A percentile compares a stretch with the other conserved stretches of the same genome.
Evolutionary conservation across 2,329 filamentous ascomycete genomes (phyloP).

Genomic region (Claviceps paspali): DNA sequence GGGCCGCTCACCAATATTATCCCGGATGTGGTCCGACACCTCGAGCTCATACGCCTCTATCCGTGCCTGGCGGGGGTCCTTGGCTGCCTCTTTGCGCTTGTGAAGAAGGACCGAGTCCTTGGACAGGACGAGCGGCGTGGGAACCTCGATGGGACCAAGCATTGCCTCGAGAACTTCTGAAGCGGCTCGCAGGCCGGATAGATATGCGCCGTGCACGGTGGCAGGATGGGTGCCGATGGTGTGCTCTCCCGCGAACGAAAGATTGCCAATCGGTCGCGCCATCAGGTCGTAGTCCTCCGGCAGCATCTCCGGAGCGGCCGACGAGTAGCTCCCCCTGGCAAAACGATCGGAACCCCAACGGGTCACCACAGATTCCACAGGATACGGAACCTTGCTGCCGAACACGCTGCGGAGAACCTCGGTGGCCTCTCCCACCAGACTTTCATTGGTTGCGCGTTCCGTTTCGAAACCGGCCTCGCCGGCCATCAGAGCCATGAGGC

Average conservation of each 20-base stretch:
- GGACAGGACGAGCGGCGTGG: constrained; percentile 56
- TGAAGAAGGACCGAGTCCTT: constrained; percentile 35
- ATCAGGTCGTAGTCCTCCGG: constrained; percentile 86
- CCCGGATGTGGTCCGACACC: constrained; percentile 34
- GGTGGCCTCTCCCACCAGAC: constrained; percentile 68
- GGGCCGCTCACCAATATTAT: constrained; percentile 58
- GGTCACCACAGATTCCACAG: constrained; percentile 76
- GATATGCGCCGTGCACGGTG: constrained; percentile 90
- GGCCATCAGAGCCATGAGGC: constrained; percentile 85
- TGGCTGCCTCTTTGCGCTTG: constrained; percentile 40
- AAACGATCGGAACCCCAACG: constrained; percentile 86
- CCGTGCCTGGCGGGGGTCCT: constrained; percentile 35
- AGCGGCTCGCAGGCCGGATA: constrained; percentile 81
- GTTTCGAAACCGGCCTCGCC: constrained; percentile 85
- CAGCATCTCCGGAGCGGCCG: constrained; percentile 67
- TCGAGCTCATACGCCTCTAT: constrained; percentile 41
- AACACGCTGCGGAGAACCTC: constrained; percentile 66
- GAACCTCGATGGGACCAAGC: constrained; percentile 66
- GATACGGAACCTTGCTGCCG: constrained; percentile 52
- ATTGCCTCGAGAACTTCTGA: constrained; percentile 70
- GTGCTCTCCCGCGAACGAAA: constrained; percentile 93
- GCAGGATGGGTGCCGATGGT: constrained; percentile 93
- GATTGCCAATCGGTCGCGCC: constrained; percentile 68
- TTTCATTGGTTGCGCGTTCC: constrained; percentile 59
- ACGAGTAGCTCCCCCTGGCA: constrained; percentile 90